phyloP scores from a whole-genome alignment of 2,329 filamentous ascomycete species.

The Phaeophleospora eucalypticola region DNA sequence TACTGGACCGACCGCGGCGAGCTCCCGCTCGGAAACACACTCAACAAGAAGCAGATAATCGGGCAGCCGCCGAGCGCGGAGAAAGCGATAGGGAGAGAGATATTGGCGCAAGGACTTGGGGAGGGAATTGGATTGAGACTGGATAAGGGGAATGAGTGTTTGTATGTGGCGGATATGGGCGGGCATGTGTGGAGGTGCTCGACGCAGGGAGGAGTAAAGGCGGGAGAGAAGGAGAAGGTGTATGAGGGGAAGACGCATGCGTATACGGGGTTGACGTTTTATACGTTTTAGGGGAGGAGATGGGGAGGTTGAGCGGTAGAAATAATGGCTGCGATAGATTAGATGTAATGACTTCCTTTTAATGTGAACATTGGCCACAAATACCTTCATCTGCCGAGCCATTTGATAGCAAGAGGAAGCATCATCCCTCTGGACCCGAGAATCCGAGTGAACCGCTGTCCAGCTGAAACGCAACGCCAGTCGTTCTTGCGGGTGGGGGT shows the following conservation, averaged over 20 bases:
- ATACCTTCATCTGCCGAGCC: no score
- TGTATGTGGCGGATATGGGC: constrained; percentile 5
- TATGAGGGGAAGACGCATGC: constrained; percentile 6
- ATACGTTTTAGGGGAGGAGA: no score
- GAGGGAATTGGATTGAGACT: constrained; percentile 7
- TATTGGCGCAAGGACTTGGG: neutral
- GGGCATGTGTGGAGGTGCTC: constrained; percentile 13
- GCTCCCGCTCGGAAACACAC: constrained; percentile 5
- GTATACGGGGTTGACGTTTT: constrained; percentile 9
- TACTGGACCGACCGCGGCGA: constrained; percentile 63
- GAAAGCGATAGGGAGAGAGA: neutral
- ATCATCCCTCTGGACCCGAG: no score
- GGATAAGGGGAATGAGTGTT: constrained; percentile 2
- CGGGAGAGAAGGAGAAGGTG: constrained; percentile 11
- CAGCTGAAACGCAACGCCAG: no score
- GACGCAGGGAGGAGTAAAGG: constrained; percentile 6
- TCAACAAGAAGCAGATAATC: constrained; percentile 5
- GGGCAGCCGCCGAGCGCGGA: neutral
- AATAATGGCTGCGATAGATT: no score
- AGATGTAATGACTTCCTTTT: no score
- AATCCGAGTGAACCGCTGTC: no score
- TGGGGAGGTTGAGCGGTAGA: no score
- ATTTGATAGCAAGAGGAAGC: no score
- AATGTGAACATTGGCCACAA: no score
- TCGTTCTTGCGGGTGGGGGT: no score